Evolutionary conservation across 2,329 filamentous ascomycete genomes (phyloP).

Genomic region (Scedosporium minutisporum): DNA sequence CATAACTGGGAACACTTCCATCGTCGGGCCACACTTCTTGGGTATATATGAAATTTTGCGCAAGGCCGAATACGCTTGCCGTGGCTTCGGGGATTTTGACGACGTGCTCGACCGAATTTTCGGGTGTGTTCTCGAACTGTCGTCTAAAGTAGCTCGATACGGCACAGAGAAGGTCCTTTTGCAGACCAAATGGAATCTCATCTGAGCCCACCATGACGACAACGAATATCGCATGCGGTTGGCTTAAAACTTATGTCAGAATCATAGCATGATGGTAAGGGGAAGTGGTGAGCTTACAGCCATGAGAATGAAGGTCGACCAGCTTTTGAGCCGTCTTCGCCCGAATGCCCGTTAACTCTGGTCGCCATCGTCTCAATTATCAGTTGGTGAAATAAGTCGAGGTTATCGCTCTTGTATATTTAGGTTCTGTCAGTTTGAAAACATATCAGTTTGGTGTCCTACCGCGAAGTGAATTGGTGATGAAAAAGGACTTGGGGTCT

Average conservation of each 20-base stretch:
- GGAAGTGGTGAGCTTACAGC: constrained; percentile 9
- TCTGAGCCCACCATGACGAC: constrained; percentile 44
- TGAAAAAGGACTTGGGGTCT: no score
- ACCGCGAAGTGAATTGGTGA: no score
- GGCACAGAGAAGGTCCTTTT: constrained; percentile 47
- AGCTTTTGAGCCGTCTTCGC: neutral
- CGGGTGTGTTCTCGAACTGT: constrained; percentile 28
- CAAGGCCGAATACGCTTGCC: constrained; percentile 42
- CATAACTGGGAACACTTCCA: constrained; percentile 38
- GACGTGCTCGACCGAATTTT: constrained; percentile 37
- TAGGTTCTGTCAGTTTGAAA: no score
- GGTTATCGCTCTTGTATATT: no score
- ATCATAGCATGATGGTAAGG: neutral
- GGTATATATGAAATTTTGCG: constrained; percentile 46
- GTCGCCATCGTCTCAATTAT: constrained; percentile 23
- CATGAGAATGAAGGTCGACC: constrained; percentile 10
- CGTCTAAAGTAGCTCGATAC: constrained; percentile 38
- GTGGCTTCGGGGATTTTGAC: constrained; percentile 39
- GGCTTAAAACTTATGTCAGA: constrained; percentile 22
- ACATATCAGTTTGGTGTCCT: no score
- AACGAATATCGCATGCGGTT: constrained; percentile 46
- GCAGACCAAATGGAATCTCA: constrained; percentile 45
- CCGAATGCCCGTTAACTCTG: constrained; percentile 8
- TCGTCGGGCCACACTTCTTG: constrained; percentile 33
- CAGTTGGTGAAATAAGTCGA: neutral